phyloP scores from a whole-genome alignment of 176 grass and related monocot species.

The Oryza meyeriana region DNA sequence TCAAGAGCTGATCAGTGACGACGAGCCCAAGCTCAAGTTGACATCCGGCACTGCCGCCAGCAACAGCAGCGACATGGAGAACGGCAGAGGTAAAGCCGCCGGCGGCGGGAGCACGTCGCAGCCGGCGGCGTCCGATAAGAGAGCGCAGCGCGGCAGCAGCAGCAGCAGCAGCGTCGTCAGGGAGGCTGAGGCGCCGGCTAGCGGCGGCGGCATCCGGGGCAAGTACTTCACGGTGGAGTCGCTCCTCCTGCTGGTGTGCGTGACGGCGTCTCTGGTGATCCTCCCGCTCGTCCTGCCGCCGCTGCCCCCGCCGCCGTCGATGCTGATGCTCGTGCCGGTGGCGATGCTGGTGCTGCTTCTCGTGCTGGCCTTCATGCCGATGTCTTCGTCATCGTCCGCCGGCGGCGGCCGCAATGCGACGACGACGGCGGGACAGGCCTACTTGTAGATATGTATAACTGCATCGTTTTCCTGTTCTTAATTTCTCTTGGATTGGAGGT shows the following conservation, averaged over 20 bases:
- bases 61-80: conserved; percentile 29
- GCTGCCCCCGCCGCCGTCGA: conserved; percentile 71
- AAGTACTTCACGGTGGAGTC: conserved; percentile 53
- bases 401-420: neutral
- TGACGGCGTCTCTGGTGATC: conserved; percentile 69
- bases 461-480: neutral
- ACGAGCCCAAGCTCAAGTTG: neutral
- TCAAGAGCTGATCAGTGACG: conserved; percentile 30
- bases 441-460: conserved; percentile 24
- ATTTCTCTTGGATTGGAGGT: conserved; percentile 23
- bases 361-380: conserved; percentile 65
- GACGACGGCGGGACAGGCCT: neutral
- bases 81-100: neutral
- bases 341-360: conserved; percentile 66
- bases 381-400: conserved; percentile 22
- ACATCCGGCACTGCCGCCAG: neutral
- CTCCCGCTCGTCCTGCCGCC: conserved; percentile 88
- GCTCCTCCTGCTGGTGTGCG: conserved; percentile 46
- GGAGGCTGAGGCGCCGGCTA: neutral
- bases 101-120: neutral
- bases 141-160: too few relatives aligned
- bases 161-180: neutral
- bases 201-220: neutral
- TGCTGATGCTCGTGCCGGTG: conserved; percentile 76
- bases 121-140: too few relatives aligned